Percentiles rank a stretch among this genome's conserved stretches.
These are phyloP conservation scores for Talaromyces marneffei DNA, from an alignment of 2,329 filamentous ascomycete species.

Conservation along the genomic window DNA sequence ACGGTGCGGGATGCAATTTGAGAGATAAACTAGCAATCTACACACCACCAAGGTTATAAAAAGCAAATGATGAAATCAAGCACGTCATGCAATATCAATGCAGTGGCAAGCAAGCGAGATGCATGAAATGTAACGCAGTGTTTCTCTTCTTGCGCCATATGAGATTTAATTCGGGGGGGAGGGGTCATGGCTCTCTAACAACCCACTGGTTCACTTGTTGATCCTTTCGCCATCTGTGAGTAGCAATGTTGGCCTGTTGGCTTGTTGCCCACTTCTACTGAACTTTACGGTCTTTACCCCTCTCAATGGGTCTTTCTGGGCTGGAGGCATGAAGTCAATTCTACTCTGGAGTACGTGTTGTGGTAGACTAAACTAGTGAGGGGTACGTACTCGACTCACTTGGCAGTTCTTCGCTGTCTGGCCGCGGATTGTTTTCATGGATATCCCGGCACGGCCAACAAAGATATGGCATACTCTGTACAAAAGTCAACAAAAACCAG, in stretches of 20 bases:
- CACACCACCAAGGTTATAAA: neutral
- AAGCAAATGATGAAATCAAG: conserved; percentile 7
- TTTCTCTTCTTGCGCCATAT: neutral
- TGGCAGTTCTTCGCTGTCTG: neutral
- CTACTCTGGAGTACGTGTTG: neutral
- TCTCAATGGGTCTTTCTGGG: neutral
- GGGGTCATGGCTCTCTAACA: neutral
- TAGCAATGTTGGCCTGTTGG: no score
- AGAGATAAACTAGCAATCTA: neutral
- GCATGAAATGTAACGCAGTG: neutral
- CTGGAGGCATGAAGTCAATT: neutral
- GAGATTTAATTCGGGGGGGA: neutral
- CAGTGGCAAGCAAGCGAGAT: neutral
- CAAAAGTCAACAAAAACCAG: neutral
- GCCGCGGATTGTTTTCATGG: neutral
- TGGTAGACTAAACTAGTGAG: neutral
- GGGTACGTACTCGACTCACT: neutral
- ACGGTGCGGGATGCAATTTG: neutral
- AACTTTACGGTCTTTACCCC: neutral
- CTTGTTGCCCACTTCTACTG: neutral
- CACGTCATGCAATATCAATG: conserved; percentile 6
- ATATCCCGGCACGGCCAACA: neutral
- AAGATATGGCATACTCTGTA: neutral
- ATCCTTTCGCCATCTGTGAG: neutral
- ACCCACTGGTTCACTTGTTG: neutral